Conservation (phyloP, 805 yeast genomes). For the Blastobotrys attinorum region DNA sequence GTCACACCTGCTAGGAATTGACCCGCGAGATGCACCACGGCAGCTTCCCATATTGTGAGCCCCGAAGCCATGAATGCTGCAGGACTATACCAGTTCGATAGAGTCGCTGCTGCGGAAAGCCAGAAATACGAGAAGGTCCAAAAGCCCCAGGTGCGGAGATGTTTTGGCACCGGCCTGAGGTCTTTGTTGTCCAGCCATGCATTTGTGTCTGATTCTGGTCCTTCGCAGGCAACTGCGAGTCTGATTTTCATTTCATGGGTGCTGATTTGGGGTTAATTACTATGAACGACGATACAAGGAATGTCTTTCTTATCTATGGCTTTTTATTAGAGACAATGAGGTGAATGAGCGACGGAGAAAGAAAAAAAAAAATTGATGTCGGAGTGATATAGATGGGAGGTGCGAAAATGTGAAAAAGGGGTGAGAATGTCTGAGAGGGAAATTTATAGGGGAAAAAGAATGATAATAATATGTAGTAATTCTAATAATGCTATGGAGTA, state of each 20-base stretch:
- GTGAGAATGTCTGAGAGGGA: no score
- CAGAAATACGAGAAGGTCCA: constrained; percentile 11
- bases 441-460: no score
- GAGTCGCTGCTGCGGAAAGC: constrained; percentile 12
- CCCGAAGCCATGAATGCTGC: constrained; percentile 9
- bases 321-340: no score
- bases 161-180: constrained; percentile 9
- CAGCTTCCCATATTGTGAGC: constrained; percentile 10
- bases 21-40: constrained; percentile 12
- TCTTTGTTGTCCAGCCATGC: constrained; percentile 11
- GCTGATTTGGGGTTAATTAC: no score
- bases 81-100: constrained; percentile 13
- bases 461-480: no score
- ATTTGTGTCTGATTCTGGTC: constrained; percentile 1
- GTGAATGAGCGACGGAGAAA: no score
- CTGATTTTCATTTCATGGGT: not conserved
- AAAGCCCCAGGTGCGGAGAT: constrained; percentile 9
- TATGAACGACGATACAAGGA: no score
- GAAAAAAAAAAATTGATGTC: no score
- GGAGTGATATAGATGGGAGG: no score
- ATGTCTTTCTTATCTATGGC: no score
- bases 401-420: no score
- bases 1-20: constrained; percentile 10
- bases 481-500: no score
- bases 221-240: not conserved